Conservation (phyloP, 345 rosid genomes). For the Angophora floribunda region DNA sequence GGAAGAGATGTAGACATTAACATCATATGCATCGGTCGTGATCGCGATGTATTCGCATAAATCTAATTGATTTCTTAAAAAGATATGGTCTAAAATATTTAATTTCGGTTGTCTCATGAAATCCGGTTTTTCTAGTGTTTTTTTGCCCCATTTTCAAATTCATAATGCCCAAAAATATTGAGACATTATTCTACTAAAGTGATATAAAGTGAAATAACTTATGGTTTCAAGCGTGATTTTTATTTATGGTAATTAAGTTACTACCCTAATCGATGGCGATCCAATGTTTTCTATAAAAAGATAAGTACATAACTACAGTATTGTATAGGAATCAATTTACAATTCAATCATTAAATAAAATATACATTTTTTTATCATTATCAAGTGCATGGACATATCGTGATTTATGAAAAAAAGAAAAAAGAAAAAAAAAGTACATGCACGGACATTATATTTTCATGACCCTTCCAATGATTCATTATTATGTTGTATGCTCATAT, state of each 20-base stretch:
- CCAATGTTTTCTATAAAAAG: neutral
- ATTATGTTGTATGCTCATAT: neutral
- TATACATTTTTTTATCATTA: neutral
- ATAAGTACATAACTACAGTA: neutral
- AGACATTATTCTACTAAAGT: neutral
- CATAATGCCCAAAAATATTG: neutral
- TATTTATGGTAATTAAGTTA: neutral
- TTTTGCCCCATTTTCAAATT: neutral
- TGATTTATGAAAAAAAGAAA: neutral
- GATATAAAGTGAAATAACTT: neutral
- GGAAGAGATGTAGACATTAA: neutral
- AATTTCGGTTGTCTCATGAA: accelerated
- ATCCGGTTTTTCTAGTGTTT: neutral
- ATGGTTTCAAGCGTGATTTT: neutral
- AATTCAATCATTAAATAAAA: neutral
- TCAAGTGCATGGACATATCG: neutral
- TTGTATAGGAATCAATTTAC: neutral
- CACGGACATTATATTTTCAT: neutral
- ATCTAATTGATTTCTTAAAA: neutral
- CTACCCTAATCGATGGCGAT: neutral
- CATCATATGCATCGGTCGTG: neutral
- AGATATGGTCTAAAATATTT: neutral
- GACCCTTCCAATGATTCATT: neutral
- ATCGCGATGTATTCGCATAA: neutral
- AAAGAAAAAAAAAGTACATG: no score